These are phyloP conservation scores for Fusarium irregulare DNA, from an alignment of 2,329 filamentous ascomycete genomes.

Conservation along the genomic window DNA sequence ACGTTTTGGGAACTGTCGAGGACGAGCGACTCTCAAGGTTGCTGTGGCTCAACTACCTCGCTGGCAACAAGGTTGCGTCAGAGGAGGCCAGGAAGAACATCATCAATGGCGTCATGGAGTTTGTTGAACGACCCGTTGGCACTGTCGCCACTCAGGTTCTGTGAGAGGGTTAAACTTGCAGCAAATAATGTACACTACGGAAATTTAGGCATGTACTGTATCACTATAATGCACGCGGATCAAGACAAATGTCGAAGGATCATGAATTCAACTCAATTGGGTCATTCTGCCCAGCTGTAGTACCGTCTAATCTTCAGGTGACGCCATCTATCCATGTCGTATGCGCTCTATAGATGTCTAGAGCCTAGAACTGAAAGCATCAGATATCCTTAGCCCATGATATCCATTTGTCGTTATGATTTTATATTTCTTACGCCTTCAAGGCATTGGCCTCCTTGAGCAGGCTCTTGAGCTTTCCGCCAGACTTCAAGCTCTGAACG, in stretches of 20 bases:
- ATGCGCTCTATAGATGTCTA: slow-evolving; percentile 22
- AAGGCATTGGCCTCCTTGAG: slow-evolving; percentile 58
- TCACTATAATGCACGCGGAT: slow-evolving; percentile 35
- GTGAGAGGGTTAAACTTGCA: slow-evolving; percentile 35
- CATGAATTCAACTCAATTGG: slow-evolving; percentile 34
- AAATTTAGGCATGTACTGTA: slow-evolving; percentile 42
- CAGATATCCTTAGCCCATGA: slow-evolving; percentile 25
- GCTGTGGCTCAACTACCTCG: slow-evolving; percentile 91
- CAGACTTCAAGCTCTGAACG: slow-evolving; percentile 68
- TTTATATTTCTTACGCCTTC: slow-evolving; percentile 52
- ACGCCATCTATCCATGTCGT: slow-evolving; percentile 8
- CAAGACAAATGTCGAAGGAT: slow-evolving; percentile 20
- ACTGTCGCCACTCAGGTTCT: slow-evolving; percentile 85
- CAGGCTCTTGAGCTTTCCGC: slow-evolving; percentile 55
- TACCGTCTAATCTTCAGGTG: slow-evolving; percentile 8
- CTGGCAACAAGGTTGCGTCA: slow-evolving; percentile 86
- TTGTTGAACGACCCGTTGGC: slow-evolving; percentile 88
- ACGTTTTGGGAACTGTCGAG: slow-evolving; percentile 74
- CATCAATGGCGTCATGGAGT: slow-evolving; percentile 86
- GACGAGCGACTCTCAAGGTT: slow-evolving; percentile 85
- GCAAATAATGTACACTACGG: slow-evolving; percentile 38
- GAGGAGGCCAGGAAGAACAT: slow-evolving; percentile 84
- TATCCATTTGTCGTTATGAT: slow-evolving; percentile 6
- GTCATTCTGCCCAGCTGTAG: slow-evolving; percentile 2
- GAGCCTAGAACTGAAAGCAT: slow-evolving; percentile 41